These are phyloP conservation scores for Entophlyctis luteolus DNA, from an alignment of 192 early-diverging fungal species.

Conservation along the genomic window DNA sequence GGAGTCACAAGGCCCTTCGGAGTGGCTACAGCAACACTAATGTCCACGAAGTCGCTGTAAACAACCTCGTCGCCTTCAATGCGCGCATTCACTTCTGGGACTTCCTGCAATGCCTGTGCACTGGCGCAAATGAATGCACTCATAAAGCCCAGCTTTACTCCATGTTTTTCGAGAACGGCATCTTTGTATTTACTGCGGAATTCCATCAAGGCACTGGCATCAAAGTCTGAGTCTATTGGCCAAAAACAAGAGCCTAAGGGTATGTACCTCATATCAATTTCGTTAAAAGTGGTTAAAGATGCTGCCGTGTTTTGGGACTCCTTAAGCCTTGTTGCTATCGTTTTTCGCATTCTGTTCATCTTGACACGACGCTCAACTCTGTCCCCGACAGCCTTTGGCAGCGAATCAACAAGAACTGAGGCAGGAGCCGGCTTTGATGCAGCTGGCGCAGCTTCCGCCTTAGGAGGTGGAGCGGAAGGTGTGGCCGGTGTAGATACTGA, in stretches of 20 bases:
- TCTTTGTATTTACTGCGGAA: constrained; percentile 94
- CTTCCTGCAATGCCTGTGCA: constrained; percentile 75
- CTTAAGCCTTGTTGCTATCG: constrained; percentile 92
- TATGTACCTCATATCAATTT: constrained; percentile 96
- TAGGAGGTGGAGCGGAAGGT: not conserved
- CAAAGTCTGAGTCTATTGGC: not conserved
- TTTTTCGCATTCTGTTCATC: constrained; percentile 97
- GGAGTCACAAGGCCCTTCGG: constrained; percentile 99
- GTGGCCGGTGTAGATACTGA: not conserved
- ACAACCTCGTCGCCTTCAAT: constrained; percentile 90
- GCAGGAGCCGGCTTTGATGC: too few relatives aligned
- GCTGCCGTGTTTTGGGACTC: constrained; percentile 95
- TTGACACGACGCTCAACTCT: constrained; percentile 53
- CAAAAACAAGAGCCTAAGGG: not conserved
- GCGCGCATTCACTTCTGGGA: constrained; percentile 91
- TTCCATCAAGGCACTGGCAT: constrained; percentile 76
- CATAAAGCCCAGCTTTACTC: constrained; percentile 98
- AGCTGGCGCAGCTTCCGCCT: too few relatives aligned
- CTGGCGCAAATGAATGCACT: constrained; percentile 93
- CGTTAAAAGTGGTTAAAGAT: constrained; percentile 98
- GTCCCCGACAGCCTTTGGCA: constrained; percentile 8
- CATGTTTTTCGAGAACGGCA: constrained; percentile 85
- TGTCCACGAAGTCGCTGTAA: constrained; percentile 92
- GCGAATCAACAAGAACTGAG: not conserved
- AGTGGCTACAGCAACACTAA: constrained; percentile 94